phyloP scores from a whole-genome alignment of 1,284 basidiomycete species.

The Ustilago crameri region DNA sequence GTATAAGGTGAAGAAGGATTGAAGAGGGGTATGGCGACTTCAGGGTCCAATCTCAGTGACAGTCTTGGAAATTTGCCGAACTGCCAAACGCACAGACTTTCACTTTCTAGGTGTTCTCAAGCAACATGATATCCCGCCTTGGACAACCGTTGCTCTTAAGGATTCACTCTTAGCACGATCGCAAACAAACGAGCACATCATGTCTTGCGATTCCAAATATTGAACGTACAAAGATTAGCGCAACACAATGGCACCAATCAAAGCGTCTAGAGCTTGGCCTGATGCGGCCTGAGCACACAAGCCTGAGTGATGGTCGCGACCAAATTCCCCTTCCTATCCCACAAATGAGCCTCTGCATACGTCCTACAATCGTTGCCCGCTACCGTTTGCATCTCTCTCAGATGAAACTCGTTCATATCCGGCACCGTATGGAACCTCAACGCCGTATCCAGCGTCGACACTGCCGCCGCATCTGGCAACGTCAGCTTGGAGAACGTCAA shows the following conservation, averaged over 20 bases:
- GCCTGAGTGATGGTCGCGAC: slow-evolving; percentile 52
- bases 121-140: not conserved
- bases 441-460: slow-evolving; percentile 59
- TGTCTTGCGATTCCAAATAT: no score
- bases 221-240: no score
- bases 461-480: slow-evolving; percentile 43
- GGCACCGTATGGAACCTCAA: slow-evolving; percentile 56
- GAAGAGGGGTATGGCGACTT: slow-evolving; percentile 14
- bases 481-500: slow-evolving; percentile 50
- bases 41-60: slow-evolving; percentile 21
- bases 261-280: slow-evolving; percentile 5
- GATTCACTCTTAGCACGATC: no score
- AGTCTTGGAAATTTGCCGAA: not conserved
- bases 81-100: slow-evolving; percentile 11
- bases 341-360: slow-evolving; percentile 47
- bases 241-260: not conserved
- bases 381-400: slow-evolving; percentile 54
- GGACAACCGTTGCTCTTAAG: no score
- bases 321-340: slow-evolving; percentile 36
- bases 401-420: slow-evolving; percentile 47
- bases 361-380: slow-evolving; percentile 47
- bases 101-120: not conserved
- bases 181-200: slow-evolving; percentile 3
- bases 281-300: slow-evolving; percentile 39
- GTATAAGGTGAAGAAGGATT: not conserved